Evolutionary conservation across 768 basidiomycete genomes (phyloP), one percentile per base, ranked within the genome.

Genomic region (Melanogaster broomeanus): DNA sequence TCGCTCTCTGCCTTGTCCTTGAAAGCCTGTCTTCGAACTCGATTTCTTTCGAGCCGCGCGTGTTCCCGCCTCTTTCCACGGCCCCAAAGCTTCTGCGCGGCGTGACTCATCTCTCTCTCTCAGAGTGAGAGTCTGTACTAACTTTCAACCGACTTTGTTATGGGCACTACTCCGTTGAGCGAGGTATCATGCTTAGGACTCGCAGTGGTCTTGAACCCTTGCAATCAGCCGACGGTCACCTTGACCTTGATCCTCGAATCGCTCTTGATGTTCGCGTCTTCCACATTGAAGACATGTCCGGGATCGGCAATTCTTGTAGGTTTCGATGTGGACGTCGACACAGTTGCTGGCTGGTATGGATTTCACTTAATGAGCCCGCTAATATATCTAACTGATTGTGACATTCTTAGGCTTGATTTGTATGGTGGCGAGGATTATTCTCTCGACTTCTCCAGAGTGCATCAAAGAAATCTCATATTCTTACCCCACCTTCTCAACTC

Each of bases 341-440:
- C 87, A 3, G 87, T 88, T 3, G 79, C 86, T 15, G 88, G 87
- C 58, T 90, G 88, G 87, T 81, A 63, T 13, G 49, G n/a, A 24
- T 27, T 35, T 31, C 4, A 40, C 11, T 19, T n/a, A n/a, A 31
- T 7, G 30, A 13, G 30, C 12, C 6, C 12, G 13, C 19, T n/a
- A 21, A 41, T n/a, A n/a, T n/a, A n/a, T n/a, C n/a, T n/a, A n/a
- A n/a, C n/a, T 40, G n/a, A 5, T 11, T 39, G 39, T 48, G 38
- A 50, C 35, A 1, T 42, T 30, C 6, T 27, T 41, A 86, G 83
- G 83, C 74, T 86, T 15, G 86, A 87, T 6, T 85, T 84, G 0
- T 88, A 88, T 61, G 87, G 87, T 3, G 87, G 85, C n/a, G 81
- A 88, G 57, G 80, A 88, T 61, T 85, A 81, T 0, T 82, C 84